phyloP scores from a whole-genome alignment of 768 basidiomycete genomes.

The Agrocybe chaxingu region DNA sequence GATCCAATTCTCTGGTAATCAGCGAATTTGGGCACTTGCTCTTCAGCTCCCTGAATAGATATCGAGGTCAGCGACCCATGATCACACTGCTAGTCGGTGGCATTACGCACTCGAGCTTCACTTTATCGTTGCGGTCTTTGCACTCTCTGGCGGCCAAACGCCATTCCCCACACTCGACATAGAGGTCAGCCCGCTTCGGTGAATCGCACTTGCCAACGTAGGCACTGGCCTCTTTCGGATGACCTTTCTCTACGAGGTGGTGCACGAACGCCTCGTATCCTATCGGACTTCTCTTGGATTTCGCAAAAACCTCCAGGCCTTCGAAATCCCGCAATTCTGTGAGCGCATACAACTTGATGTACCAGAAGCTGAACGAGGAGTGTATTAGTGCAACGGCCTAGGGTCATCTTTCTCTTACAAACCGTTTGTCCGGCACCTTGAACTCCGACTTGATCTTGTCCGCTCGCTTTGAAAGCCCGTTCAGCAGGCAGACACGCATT shows the following conservation, averaged over 20 bases:
- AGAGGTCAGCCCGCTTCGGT: slow-evolving; percentile 79
- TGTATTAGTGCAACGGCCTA: not conserved
- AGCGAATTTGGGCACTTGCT: slow-evolving; percentile 77
- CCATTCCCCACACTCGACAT: slow-evolving; percentile 90
- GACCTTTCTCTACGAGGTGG: slow-evolving; percentile 72
- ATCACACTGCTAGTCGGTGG: slow-evolving; percentile 1
- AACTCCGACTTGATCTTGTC: slow-evolving; percentile 89
- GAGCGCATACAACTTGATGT: slow-evolving; percentile 83
- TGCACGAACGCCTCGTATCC: slow-evolving; percentile 91
- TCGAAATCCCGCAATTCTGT: slow-evolving; percentile 83
- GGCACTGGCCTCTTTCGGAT: slow-evolving; percentile 66
- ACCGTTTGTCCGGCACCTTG: slow-evolving; percentile 95
- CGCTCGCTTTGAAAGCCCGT: slow-evolving; percentile 81
- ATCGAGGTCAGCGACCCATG: slow-evolving; percentile 3
- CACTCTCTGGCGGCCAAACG: slow-evolving; percentile 83
- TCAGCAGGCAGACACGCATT: slow-evolving; percentile 71
- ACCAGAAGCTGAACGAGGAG: slow-evolving; percentile 73
- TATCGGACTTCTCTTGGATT: slow-evolving; percentile 87
- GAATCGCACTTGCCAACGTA: slow-evolving; percentile 87
- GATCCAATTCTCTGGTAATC: slow-evolving; percentile 75
- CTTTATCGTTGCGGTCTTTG: slow-evolving; percentile 85
- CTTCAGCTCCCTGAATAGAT: slow-evolving; percentile 55
- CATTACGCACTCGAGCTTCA: slow-evolving; percentile 73
- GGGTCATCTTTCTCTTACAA: slow-evolving; percentile 14
- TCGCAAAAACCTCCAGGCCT: slow-evolving; percentile 79